These are phyloP conservation scores for Eutypa lata DNA, from an alignment of 2,329 filamentous ascomycete species.

Conservation along the genomic window DNA sequence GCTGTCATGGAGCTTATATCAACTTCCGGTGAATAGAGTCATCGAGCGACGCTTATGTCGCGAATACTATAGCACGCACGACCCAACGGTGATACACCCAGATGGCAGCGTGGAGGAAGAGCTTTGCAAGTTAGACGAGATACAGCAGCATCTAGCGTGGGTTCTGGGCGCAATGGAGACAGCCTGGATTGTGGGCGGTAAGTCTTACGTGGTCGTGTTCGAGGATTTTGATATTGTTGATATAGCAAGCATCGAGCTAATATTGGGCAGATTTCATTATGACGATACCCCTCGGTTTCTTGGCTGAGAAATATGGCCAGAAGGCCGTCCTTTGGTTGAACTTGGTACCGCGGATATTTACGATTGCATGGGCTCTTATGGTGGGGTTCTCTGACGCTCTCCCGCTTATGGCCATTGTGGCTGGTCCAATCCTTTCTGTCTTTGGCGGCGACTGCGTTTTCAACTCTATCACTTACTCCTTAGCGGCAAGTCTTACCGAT, in stretches of 20 bases:
- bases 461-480: slow-evolving; percentile 45
- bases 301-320: slow-evolving; percentile 41
- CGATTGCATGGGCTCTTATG: slow-evolving; percentile 38
- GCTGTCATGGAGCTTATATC: slow-evolving; percentile 45
- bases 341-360: slow-evolving; percentile 37
- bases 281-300: slow-evolving; percentile 46
- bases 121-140: slow-evolving; percentile 50
- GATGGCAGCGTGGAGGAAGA: slow-evolving; percentile 45
- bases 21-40: slow-evolving; percentile 44
- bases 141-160: slow-evolving; percentile 50
- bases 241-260: not conserved
- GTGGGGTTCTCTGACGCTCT: slow-evolving; percentile 37
- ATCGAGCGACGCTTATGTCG: slow-evolving; percentile 47
- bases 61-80: slow-evolving; percentile 42
- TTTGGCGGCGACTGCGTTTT: slow-evolving; percentile 50
- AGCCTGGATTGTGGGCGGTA: slow-evolving; percentile 46
- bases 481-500: slow-evolving; percentile 41
- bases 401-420: slow-evolving; percentile 37
- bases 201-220: slow-evolving; percentile 10
- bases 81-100: slow-evolving; percentile 31
- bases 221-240: not conserved
- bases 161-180: slow-evolving; percentile 50
- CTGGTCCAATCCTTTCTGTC: slow-evolving; percentile 39
- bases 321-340: slow-evolving; percentile 40
- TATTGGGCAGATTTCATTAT: slow-evolving; percentile 40